Base-by-base conservation (phyloP, 306 rosid species). In the Adenanthera pavonina region DNA sequence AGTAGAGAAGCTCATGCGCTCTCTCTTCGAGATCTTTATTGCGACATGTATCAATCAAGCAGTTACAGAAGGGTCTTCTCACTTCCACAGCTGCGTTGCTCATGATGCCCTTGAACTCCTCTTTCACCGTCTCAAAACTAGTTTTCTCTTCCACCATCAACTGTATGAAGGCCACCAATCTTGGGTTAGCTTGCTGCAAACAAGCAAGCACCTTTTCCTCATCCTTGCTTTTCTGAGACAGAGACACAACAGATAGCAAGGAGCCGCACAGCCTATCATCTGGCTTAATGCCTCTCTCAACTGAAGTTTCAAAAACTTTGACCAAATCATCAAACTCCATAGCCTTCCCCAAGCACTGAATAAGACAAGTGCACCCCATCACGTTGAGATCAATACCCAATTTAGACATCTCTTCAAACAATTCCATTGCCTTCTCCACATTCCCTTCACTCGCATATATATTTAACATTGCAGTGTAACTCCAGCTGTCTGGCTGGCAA, bases 381-480 rank as follows among this genome's bases (percentile, higher is more conserved):
- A 93, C 97, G 54, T 91, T 93, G 80, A 96, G 92, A 72, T 80
- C 86, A 61, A 92, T 83, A 25, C 97, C 94, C 47, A 69, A 40
- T 86, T 80, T 75, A 38, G 83, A 79, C 97, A 96, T 93, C 85
- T 93, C 98, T 47, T 93, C 93, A 66, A 96, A 93, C 87, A 93
- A 64, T 40, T 44, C 83, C 90, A 92, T 89, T 40, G 99, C 95
- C 81, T 84, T 89, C 4, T 83, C 91, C 3, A 86, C 97, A 51
- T 90, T 83, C 77, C 98, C 97, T 70, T 87, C 91, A 51, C 98
- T 96, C 17, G 97, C 98, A 76, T 89, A 87, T 44, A 96, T 92
- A 78, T 92, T 92, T 70, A 93, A 84, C 99, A 96, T 93, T 7
- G 99, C 98, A 0, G 99, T 96, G 91, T 93, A 93, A 86, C 98